phyloP scores from a whole-genome alignment of 2,329 filamentous ascomycete species.

The Dothideomycetes sp. region DNA sequence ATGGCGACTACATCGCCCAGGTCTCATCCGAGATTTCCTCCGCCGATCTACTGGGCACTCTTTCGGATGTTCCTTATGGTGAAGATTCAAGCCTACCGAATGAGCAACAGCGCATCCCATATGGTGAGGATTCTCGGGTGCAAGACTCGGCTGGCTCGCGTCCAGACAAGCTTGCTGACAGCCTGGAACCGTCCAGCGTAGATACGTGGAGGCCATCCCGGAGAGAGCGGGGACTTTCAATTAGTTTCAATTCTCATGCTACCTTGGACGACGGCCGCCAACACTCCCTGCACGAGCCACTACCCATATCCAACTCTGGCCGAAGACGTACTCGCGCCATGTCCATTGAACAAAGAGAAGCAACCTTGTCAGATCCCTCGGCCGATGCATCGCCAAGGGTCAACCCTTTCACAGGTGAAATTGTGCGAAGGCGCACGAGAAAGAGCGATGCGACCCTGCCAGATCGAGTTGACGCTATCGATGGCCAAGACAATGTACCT shows the following conservation, averaged over 20 bases:
- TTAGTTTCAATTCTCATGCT: conserved; percentile 29
- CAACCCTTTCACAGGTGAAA: conserved; percentile 11
- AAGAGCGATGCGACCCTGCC: conserved; percentile 9
- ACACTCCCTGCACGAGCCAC: conserved; percentile 25
- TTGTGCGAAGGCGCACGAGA: conserved; percentile 9
- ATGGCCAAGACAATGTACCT: conserved; percentile 22
- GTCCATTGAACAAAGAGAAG: conserved; percentile 9
- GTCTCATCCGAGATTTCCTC: conserved; percentile 4
- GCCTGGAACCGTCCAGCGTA: background rate
- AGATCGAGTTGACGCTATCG: too few relatives aligned
- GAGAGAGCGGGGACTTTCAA: conserved; percentile 23
- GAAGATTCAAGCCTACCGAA: too few relatives aligned
- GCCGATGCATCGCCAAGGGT: conserved; percentile 8
- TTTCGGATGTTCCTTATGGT: too few relatives aligned
- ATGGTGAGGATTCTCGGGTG: background rate
- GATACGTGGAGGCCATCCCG: background rate
- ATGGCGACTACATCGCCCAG: conserved; percentile 2
- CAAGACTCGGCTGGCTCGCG: background rate
- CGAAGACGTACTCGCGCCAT: background rate
- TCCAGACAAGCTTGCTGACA: background rate
- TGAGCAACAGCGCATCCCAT: background rate
- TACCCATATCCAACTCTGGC: conserved; percentile 16
- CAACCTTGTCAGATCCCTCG: conserved; percentile 1
- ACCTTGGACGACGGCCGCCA: conserved; percentile 28
- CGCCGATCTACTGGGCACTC: conserved; percentile 3